Evolutionary conservation across 1,284 basidiomycete species (phyloP).

Genomic region (Tilletia caries): DNA sequence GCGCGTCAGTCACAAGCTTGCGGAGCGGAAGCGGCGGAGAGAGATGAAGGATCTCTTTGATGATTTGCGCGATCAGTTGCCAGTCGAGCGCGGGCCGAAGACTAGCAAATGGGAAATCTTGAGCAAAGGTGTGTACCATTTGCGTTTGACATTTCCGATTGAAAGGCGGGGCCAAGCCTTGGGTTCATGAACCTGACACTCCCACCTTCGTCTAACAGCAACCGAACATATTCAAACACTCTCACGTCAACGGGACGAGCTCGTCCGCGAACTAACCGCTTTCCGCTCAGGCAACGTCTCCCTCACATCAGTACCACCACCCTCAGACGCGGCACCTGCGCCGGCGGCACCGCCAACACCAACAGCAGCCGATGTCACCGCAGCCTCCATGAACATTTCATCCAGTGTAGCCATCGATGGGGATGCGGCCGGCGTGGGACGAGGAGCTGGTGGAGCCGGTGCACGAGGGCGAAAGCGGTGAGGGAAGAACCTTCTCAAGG

Average conservation of each 20-base stretch:
- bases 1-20: constrained; percentile 50
- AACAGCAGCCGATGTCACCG: too few relatives aligned
- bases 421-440: too few relatives aligned
- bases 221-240: constrained; percentile 9
- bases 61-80: constrained; percentile 47
- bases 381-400: too few relatives aligned
- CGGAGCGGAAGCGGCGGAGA: constrained; percentile 49
- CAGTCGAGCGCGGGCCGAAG: constrained; percentile 47
- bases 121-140: constrained; percentile 16
- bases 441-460: too few relatives aligned
- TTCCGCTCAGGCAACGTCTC: background rate
- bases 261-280: constrained; percentile 1
- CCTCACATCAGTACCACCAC: background rate
- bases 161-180: too few relatives aligned
- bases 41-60: constrained; percentile 54
- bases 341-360: too few relatives aligned
- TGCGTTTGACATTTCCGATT: background rate
- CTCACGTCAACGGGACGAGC: constrained; percentile 1
- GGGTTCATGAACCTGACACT: background rate
- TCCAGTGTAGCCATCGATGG: too few relatives aligned
- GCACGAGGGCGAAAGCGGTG: too few relatives aligned
- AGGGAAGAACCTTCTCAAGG: too few relatives aligned
- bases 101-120: constrained; percentile 52
- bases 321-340: too few relatives aligned
- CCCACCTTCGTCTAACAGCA: background rate